These are phyloP conservation scores for Suhomyces yuchorum DNA, from an alignment of 1,139 yeast genomes.

Conservation along the genomic window DNA sequence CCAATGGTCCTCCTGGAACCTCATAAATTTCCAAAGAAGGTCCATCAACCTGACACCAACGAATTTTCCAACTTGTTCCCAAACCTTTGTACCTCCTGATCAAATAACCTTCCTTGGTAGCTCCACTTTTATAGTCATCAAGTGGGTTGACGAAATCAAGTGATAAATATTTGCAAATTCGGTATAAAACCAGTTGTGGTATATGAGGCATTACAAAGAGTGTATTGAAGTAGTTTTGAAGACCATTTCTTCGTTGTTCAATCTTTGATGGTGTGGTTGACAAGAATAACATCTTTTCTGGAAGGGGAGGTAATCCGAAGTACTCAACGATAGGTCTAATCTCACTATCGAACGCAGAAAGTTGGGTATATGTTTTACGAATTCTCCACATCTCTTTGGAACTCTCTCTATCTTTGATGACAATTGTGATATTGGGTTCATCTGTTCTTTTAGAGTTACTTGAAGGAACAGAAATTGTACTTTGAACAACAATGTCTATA, in stretches of 20 bases:
- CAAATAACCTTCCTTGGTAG: slow-evolving; percentile 68
- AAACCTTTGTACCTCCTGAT: slow-evolving; percentile 61
- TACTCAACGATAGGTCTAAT: slow-evolving; percentile 57
- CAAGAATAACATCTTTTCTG: slow-evolving; percentile 56
- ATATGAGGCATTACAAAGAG: slow-evolving; percentile 61
- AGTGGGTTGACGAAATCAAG: slow-evolving; percentile 68
- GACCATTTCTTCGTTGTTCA: slow-evolving; percentile 55
- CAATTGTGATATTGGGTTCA: slow-evolving; percentile 62
- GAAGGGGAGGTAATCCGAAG: slow-evolving; percentile 64
- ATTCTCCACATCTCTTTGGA: slow-evolving; percentile 73
- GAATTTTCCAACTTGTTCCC: slow-evolving; percentile 68
- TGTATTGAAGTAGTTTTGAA: slow-evolving; percentile 64
- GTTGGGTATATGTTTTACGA: slow-evolving; percentile 58
- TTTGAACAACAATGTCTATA: slow-evolving; percentile 58
- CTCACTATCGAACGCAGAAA: slow-evolving; percentile 57
- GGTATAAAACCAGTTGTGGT: slow-evolving; percentile 55
- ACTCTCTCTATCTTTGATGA: slow-evolving; percentile 59
- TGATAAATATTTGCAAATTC: slow-evolving; percentile 67
- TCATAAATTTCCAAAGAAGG: slow-evolving; percentile 64
- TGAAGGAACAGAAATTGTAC: slow-evolving; percentile 51
- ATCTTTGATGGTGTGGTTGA: slow-evolving; percentile 67
- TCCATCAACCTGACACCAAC: slow-evolving; percentile 75
- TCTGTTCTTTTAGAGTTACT: slow-evolving; percentile 42
- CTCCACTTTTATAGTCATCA: slow-evolving; percentile 57
- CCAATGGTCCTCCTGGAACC: slow-evolving; percentile 54